A percentile compares a stretch with the other conserved stretches of the same genome.
Evolutionary conservation across 139 green algal genomes (phyloP).

Genomic region (Chlorella sp.): DNA sequence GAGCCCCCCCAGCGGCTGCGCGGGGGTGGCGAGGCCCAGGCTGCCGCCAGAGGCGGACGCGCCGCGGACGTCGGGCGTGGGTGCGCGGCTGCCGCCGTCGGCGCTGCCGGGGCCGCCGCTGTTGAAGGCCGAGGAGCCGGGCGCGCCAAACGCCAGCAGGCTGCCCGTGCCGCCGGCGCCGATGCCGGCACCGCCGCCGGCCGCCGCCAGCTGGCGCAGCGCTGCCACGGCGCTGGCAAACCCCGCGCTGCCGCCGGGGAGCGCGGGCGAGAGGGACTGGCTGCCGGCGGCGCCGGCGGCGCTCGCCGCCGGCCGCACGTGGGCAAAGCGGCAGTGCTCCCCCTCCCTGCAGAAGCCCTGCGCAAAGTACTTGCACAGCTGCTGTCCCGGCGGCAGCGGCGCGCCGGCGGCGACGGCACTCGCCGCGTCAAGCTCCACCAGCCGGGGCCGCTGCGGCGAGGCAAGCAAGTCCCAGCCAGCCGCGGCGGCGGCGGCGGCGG

Average conservation of each 20-base stretch:
- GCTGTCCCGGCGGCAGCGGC: background rate
- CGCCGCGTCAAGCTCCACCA: slow-evolving; percentile 13
- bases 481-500: background rate
- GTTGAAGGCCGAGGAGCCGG: slow-evolving; percentile 12
- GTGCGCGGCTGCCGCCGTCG: background rate
- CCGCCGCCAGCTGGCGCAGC: too few species aligned
- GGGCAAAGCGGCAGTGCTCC: slow-evolving; percentile 12
- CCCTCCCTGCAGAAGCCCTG: slow-evolving; percentile 31
- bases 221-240: too few species aligned
- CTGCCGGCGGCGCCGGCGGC: too few species aligned
- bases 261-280: too few species aligned
- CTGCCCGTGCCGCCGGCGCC: background rate
- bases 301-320: background rate
- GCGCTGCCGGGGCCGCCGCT: background rate
- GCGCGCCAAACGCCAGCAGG: slow-evolving; percentile 19
- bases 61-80: background rate
- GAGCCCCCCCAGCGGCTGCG: background rate
- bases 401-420: slow-evolving; percentile 1
- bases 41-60: background rate
- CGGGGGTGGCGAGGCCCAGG: background rate
- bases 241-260: too few species aligned
- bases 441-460: background rate
- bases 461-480: background rate
- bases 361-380: slow-evolving; percentile 28
- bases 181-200: too few species aligned